Base-by-base conservation (phyloP, 352 stramenopile genomes). In the Phytophthora pluvialis region DNA sequence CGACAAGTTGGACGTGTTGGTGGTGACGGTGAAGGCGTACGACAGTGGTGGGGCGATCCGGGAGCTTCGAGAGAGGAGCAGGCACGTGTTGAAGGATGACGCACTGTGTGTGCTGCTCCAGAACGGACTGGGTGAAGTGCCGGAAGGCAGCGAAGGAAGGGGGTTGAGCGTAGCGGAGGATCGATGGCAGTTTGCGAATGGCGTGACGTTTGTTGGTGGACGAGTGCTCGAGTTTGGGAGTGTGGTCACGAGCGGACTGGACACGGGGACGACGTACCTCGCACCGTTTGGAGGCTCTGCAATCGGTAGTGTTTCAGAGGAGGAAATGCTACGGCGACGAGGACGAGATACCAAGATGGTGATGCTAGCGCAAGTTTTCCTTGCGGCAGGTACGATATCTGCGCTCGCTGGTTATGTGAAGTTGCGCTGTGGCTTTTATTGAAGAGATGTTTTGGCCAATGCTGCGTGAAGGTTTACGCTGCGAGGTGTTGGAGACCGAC, bases 21-120 rank as follows among this genome's bases (percentile, higher is more conserved):
- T 94, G 4, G 55, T 94, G 0, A 70, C 83, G 0, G 77, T 94
- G 18, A 93, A 94, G 64, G 77, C 82, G 10, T 89, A 83, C 38
- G 83, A 93, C 46, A 91, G 72, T 49, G 60, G 57, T 0, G 50
- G 47, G 3, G 67, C 80, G 15, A 60, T 90, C 44, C 54, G 60
- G 29, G 52, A 78, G 12, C 69, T 92, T 31, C 49, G 35, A 9
- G 36, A 69, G 21, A 74, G 60, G 16, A 59, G 68, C 28, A 46
- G 47, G 28, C 62, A 76, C 33, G 68, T 82, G 28, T 55, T 93
- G 21, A 64, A 71, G 16, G 53, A 75, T 16, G 72, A 90, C 38
- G 76, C 81, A 8, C 44, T 89, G 5, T 67, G 86, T 39, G 78
- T 94, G 13, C 64, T 91, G 38, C 67, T 92, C 1, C 83, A 92